These are phyloP conservation scores for Yamadazyma songkhlaensis DNA, from an alignment of 1,139 yeast genomes.

Conservation along the genomic window DNA sequence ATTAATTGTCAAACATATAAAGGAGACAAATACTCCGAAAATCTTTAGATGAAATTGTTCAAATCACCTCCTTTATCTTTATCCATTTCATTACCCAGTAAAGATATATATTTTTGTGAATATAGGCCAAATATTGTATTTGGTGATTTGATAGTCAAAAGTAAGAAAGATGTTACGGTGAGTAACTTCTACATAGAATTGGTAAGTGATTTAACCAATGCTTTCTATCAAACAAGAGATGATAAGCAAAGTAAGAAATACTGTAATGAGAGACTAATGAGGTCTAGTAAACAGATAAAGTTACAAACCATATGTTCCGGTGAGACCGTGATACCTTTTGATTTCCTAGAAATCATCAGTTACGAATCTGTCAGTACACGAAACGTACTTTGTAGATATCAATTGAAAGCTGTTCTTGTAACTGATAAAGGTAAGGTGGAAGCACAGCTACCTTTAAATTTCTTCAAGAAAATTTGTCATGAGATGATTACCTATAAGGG, in stretches of 20 bases:
- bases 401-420: conserved; percentile 6
- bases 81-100: conserved; percentile 20
- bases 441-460: conserved; percentile 1
- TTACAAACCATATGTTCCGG: not conserved
- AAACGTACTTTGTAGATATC: conserved; percentile 5
- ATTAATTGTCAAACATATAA: too few relatives aligned
- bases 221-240: not conserved
- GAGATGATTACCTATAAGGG: not conserved
- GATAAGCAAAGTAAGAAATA: not conserved
- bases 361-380: conserved; percentile 10
- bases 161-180: conserved; percentile 53
- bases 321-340: conserved; percentile 12
- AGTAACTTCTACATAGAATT: conserved; percentile 48
- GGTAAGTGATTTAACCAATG: conserved; percentile 20
- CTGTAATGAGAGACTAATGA: not conserved
- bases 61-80: conserved; percentile 10
- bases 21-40: too few relatives aligned
- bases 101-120: conserved; percentile 52
- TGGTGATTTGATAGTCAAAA: conserved; percentile 45
- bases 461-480: not conserved
- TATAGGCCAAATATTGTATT: conserved; percentile 27
- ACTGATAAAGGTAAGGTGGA: conserved; percentile 3
- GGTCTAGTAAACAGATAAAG: not conserved
- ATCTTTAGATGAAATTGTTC: conserved; percentile 39
- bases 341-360: conserved; percentile 15